Base-by-base conservation (phyloP, 1,284 basidiomycete genomes). In the Sphagnurus paluster region DNA sequence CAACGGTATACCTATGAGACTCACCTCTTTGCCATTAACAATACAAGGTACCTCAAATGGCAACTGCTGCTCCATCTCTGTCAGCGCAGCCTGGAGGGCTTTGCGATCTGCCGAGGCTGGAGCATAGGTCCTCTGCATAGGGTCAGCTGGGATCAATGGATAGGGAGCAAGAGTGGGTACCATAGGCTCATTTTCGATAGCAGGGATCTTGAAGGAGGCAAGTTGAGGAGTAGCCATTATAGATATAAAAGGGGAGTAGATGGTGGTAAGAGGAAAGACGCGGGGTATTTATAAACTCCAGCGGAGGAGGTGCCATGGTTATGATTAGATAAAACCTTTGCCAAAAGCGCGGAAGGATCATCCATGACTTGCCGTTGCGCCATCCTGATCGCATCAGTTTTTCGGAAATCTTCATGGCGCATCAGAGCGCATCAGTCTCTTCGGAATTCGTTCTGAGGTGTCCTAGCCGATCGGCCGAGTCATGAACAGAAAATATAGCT, bases 11-110 rank as follows among this genome's bases (percentile, higher is more conserved):
- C 8, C 13, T 37, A 28, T 16, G 30, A 32, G 19, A 67, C 85
- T 56, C 55, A 93, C 92, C 59, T 83, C 79, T 69, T 92, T 85
- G 49, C 97, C 96, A 62, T 98, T 91, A 60, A 99, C 80, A 56
- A 99, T 77, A 61, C 89, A 89, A 17, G 96, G 96, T 1, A 99
- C 90, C 61, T 97, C 89, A 65, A 93, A 92, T 3, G 94, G 94
- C 3, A 88, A 75, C 54, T 86, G 73, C 53, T 87, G 78, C 64
- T 91, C 77, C 84, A 98, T 89, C 72, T 92, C 77, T 26, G 72
- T 67, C 56, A 99, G 65, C 9, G 91, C 90, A 34, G 79, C 83
- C 61, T 90, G 74, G 42, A 99, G 76, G 16, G 75, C 87, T 37
- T 71, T 70, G 47, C 97, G 83, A 66, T 98, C 94, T 6, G 78